phyloP scores from a whole-genome alignment of 2,329 filamentous ascomycete species.

The Trichoderma atrobrunneum region DNA sequence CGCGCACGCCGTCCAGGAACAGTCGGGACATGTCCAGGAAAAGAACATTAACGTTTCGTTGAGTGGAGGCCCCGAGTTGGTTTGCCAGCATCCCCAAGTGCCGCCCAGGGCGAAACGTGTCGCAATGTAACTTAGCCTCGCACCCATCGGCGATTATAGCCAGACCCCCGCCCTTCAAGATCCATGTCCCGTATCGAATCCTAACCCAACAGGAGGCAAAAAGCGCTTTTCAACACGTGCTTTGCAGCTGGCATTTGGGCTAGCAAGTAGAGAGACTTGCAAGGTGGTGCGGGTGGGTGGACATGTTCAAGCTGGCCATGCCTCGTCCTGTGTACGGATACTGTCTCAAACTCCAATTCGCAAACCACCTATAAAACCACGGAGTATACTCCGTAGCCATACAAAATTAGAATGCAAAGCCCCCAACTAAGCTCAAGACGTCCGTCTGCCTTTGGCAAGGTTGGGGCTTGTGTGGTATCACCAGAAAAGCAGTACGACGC shows the following conservation, averaged over 20 bases:
- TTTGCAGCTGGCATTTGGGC: conserved; percentile 3
- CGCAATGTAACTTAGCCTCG: conserved; percentile 15
- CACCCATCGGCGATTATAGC: conserved; percentile 19
- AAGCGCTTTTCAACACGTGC: conserved; percentile 3
- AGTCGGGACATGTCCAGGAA: neutral
- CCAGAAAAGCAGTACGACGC: neutral
- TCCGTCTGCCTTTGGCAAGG: neutral
- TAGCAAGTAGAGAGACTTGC: neutral
- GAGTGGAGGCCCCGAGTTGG: neutral
- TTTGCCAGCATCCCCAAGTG: neutral
- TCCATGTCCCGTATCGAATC: conserved; percentile 3
- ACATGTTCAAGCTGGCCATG: neutral
- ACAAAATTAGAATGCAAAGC: neutral
- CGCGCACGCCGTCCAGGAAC: neutral
- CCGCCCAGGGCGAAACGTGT: conserved; percentile 21
- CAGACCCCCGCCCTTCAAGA: conserved; percentile 4
- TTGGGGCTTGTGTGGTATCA: neutral
- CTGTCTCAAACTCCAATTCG: too few relatives aligned
- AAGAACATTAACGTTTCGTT: neutral
- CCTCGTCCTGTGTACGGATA: neutral
- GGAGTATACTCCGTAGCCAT: neutral
- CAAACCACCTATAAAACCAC: neutral
- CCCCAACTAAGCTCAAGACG: neutral
- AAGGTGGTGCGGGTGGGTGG: neutral
- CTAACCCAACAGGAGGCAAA: neutral